Evolutionary conservation across 2,329 filamentous ascomycete genomes (phyloP), one percentile per base, ranked within the genome.

Genomic region (Macroventuria anomochaeta): DNA sequence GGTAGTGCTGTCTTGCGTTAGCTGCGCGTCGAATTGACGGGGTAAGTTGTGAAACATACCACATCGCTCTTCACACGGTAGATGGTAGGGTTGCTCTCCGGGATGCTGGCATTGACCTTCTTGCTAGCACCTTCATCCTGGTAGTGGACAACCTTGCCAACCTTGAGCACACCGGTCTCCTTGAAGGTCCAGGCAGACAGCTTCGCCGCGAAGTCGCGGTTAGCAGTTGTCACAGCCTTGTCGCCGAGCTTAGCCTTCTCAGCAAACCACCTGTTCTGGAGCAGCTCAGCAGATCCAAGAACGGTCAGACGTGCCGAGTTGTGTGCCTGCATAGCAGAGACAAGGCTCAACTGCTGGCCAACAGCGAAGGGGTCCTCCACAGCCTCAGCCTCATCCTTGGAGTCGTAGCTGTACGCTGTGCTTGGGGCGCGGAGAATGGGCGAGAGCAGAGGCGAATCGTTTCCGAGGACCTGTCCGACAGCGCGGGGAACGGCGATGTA

Each of bases 51-150:
- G 2, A 31, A 41, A 90, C 91, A 73, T 85, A 96, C 93, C 67
- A 97, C 93, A 71, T 97, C 88, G 77, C 91, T 96, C 84, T 97
- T 99, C 74, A 99, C 87, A 62, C 95, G 86, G 80, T 99, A 99
- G 63, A 97, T 93, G 50, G 80, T 84, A 8, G 93, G 93, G 80
- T 97, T 97, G 59, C 84, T 58, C 71, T 79, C 74, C 59, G 76
- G 66, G 54, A 83, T 61, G 32, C 72, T 75, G 17, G 65, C 66
- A 63, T 73, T 74, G 53, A 70, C 54, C 63, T 75, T 75, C 63
- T 78, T 76, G 53, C 77, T 81, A 63, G 83, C 84, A 62, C 85
- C 70, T 55, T 81, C 79, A 58, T 80, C 76, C 53, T 85, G 75
- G 70, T 87, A 87, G 77, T 99, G 95, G 77, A 92, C 85, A 60